phyloP scores from a whole-genome alignment of 192 early-diverging fungal species.

The Funneliformis mosseae region DNA sequence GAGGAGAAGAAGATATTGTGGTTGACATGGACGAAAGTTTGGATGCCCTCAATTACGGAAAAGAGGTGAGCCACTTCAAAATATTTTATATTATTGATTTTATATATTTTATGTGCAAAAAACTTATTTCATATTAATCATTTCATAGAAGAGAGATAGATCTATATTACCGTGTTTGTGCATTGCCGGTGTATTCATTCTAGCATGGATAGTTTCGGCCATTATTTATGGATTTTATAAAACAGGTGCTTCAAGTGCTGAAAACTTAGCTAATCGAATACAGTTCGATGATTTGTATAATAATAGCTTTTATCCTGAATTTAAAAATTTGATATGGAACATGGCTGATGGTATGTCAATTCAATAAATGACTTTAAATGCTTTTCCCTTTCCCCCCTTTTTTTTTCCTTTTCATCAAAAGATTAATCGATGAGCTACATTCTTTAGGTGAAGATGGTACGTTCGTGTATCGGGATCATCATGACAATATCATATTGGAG shows the following conservation, averaged over 20 bases:
- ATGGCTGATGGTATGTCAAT: neutral
- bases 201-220: conserved; percentile 12
- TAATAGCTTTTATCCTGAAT: neutral
- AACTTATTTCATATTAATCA: neutral
- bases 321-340: neutral
- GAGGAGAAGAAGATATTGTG: conserved; percentile 24
- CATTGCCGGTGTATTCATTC: conserved; percentile 13
- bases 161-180: conserved; percentile 26
- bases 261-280: conserved; percentile 1
- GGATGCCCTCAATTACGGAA: neutral
- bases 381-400: no score
- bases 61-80: neutral
- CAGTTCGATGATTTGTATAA: conserved; percentile 4
- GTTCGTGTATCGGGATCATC: conserved; percentile 20
- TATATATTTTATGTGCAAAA: neutral
- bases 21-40: conserved; percentile 14
- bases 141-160: neutral
- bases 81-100: neutral
- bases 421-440: neutral
- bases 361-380: neutral
- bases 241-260: no score
- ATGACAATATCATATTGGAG: conserved; percentile 22
- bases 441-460: conserved; percentile 19
- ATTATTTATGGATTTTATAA: conserved; percentile 13
- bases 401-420: neutral